Conservation (phyloP, 345 rosid genomes). For the Acer saccharum region DNA sequence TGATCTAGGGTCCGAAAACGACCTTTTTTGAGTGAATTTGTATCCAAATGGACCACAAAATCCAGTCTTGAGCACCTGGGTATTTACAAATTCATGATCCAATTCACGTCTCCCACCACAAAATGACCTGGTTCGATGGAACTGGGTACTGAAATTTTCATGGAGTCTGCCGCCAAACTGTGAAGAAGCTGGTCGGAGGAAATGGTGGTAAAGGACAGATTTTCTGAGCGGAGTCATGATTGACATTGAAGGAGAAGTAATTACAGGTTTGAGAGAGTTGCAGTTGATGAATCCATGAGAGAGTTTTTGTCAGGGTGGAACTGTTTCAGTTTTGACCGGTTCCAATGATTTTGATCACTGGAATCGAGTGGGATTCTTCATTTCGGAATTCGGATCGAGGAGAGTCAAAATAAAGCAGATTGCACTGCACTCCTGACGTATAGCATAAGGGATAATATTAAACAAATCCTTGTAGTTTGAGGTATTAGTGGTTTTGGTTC, state of each 20-base stretch:
- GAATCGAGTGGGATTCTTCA: not conserved
- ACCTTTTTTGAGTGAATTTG: constrained; percentile 21
- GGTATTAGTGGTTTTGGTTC: too few species aligned
- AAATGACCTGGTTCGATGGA: not conserved
- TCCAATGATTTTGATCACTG: constrained; percentile 4
- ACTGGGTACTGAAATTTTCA: not conserved
- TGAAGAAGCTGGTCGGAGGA: not conserved
- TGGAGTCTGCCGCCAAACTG: not conserved
- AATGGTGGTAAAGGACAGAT: not conserved
- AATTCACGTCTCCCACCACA: not conserved
- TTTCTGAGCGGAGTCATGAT: constrained; percentile 23
- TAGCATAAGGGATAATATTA: too few species aligned
- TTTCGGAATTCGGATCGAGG: too few species aligned
- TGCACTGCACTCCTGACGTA: too few species aligned
- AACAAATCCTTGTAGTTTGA: too few species aligned
- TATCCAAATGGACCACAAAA: not conserved
- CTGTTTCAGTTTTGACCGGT: not conserved
- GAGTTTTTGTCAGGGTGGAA: not conserved
- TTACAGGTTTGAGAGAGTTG: not conserved
- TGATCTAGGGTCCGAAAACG: constrained; percentile 24
- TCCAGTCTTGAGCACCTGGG: constrained; percentile 15
- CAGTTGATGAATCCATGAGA: not conserved
- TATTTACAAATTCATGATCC: not conserved
- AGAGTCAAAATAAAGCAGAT: too few species aligned
- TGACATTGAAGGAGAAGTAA: not conserved